A percentile compares a stretch with the other conserved stretches of the same genome.
phyloP scores from a whole-genome alignment of 148 eudicot species.

The Vaccinium corymbosum region DNA sequence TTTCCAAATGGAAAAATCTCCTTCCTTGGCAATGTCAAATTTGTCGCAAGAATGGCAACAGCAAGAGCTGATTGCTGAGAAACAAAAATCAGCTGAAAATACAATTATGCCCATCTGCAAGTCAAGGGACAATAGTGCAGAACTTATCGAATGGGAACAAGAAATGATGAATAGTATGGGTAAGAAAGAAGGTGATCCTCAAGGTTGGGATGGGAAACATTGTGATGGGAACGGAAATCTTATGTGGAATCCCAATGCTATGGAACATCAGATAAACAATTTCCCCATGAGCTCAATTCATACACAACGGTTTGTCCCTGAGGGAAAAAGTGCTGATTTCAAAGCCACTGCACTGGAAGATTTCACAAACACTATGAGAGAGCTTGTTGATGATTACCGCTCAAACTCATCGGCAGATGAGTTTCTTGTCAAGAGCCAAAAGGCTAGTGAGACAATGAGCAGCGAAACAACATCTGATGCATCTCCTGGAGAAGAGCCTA shows the following conservation, averaged over 20 bases:
- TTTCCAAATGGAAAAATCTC: slow-evolving; percentile 25
- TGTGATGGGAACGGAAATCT: slow-evolving; percentile 10
- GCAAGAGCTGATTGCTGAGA: slow-evolving; percentile 29
- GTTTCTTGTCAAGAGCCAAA: slow-evolving; percentile 30
- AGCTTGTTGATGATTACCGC: slow-evolving; percentile 15
- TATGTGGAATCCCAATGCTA: slow-evolving; percentile 8
- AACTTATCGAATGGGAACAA: slow-evolving; percentile 19
- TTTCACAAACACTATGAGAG: slow-evolving; percentile 13
- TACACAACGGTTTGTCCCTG: slow-evolving; percentile 19
- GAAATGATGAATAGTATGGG: slow-evolving; percentile 16
- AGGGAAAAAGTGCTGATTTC: neutral
- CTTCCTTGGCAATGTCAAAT: slow-evolving; percentile 35
- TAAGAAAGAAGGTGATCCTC: slow-evolving; percentile 19
- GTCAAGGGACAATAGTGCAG: slow-evolving; percentile 1
- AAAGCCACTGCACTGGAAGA: slow-evolving; percentile 10
- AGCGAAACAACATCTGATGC: slow-evolving; percentile 15
- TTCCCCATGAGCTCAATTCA: slow-evolving; percentile 22
- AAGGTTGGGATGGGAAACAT: slow-evolving; percentile 1
- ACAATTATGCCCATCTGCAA: slow-evolving; percentile 15
- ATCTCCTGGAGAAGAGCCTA: slow-evolving; percentile 25
- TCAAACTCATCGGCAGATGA: slow-evolving; percentile 16
- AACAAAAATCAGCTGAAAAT: slow-evolving; percentile 22
- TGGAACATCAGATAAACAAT: slow-evolving; percentile 28
- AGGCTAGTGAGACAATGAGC: slow-evolving; percentile 12
- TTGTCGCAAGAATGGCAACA: slow-evolving; percentile 28